Base-by-base conservation (phyloP, 2,329 filamentous ascomycete genomes). In the Aureobasidium zeae region DNA sequence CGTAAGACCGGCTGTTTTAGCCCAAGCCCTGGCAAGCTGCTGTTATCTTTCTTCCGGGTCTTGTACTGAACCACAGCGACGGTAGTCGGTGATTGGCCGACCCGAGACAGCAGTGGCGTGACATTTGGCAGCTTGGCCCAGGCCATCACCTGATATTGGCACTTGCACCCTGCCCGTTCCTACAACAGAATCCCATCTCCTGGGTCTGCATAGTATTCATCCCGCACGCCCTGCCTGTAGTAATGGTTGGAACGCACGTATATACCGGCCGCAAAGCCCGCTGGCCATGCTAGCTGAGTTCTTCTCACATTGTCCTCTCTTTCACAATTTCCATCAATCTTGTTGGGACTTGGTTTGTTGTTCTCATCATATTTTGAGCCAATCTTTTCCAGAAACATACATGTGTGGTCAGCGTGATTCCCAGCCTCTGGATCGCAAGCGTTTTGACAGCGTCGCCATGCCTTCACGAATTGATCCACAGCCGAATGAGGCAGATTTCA, bases 71-170 rank as follows among this genome's bases (percentile, higher is more conserved):
- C 20, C 28, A 25, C 26, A 17, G 19, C 9, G 37, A 25, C 6
- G 28, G 39, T 12, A 21, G 15, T 4, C 30, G 15, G 29, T 43
- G 39, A 43, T 43, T 43, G 39, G 30, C 21, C 39, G 21, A 28
- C 2, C n/a, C 13, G 39, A 30, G 39, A 24, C 21, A 25, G 24
- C 39, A 44, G 39, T 44, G 39, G 39, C 39, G 39, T 44, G 39
- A 44, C 35, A 31, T 44, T 44, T 44, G 39, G 26, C 29, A 25
- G 29, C 29, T 42, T 33, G 38, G 38, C 29, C 39, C 31, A 35
- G 39, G 22, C 39, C 39, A 35, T 44, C 39, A 44, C 39, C 39
- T 44, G 31, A 44, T 44, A 29, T 29, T 44, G 39, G 39, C 34
- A 30, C 39, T 44, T 44, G 31, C 39, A 44, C 39, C 22, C 30